Evolutionary conservation across 1,139 yeast species (phyloP).

Genomic region (Kodamaea sp.): DNA sequence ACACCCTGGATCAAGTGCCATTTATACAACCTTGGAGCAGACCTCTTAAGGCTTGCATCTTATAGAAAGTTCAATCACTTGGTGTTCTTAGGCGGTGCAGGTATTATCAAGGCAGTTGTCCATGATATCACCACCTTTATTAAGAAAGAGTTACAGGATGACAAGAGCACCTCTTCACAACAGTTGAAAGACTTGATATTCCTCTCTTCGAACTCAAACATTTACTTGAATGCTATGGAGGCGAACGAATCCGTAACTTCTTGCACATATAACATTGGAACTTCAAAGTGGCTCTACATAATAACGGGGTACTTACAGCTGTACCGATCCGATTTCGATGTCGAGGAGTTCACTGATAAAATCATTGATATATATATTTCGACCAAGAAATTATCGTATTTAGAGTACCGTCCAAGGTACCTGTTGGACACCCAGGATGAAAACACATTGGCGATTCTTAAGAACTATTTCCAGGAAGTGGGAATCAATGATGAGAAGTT

Average conservation of each 20-base stretch:
- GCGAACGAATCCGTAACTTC: conserved; percentile 6
- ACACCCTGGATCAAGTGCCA: conserved; percentile 38
- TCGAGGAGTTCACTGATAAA: conserved; percentile 32
- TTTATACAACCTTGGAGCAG: conserved; percentile 37
- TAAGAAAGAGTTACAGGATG: conserved; percentile 27
- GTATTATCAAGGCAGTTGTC: conserved; percentile 36
- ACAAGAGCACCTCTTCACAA: conserved; percentile 18
- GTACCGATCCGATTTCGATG: conserved; percentile 22
- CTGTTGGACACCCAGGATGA: conserved; percentile 15
- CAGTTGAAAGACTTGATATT: conserved; percentile 26
- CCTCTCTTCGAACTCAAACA: conserved; percentile 9
- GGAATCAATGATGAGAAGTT: conserved; percentile 22
- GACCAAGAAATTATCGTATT: conserved; percentile 17
- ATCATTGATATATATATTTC: conserved; percentile 34
- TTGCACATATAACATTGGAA: conserved; percentile 12
- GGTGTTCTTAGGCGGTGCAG: conserved; percentile 36
- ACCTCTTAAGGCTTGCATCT: conserved; percentile 35
- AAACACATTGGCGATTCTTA: conserved; percentile 15
- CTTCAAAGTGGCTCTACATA: conserved; percentile 34
- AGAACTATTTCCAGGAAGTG: conserved; percentile 26
- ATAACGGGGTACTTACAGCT: conserved; percentile 39
- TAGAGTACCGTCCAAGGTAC: conserved; percentile 5
- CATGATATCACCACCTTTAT: conserved; percentile 40
- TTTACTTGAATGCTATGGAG: conserved; percentile 6
- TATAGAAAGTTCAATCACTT: conserved; percentile 37